Percentiles rank a stretch among this genome's conserved stretches.
These are phyloP conservation scores for Microsporum audouinii DNA, from an alignment of 2,329 filamentous ascomycete species.

Conservation along the genomic window DNA sequence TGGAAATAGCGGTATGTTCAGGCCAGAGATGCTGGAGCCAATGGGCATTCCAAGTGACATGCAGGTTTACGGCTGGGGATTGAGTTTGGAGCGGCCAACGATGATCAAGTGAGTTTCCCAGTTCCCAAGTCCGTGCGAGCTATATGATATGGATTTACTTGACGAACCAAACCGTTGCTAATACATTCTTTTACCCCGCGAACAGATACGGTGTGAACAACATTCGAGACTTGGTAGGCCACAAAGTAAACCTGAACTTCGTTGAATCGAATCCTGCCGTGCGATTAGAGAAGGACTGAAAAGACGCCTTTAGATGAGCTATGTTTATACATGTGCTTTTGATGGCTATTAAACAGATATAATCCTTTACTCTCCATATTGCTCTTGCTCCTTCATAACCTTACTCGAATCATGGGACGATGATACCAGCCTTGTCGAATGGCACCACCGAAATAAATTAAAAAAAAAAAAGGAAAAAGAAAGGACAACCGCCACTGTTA, in stretches of 20 bases:
- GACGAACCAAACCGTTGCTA: background rate
- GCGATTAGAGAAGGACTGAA: conserved; percentile 70
- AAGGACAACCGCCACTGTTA: background rate
- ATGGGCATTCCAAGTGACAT: conserved; percentile 90
- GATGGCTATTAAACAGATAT: background rate
- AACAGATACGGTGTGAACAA: conserved; percentile 62
- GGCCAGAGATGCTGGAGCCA: conserved; percentile 89
- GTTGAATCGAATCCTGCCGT: conserved; percentile 87
- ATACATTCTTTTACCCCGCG: conserved; percentile 1
- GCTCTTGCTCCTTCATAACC: background rate
- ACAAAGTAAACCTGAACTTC: conserved; percentile 90
- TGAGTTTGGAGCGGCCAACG: conserved; percentile 84
- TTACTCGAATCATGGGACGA: background rate
- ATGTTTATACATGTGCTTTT: background rate
- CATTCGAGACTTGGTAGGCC: conserved; percentile 81
- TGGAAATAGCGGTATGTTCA: conserved; percentile 97
- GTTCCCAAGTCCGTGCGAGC: background rate
- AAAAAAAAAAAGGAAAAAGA: background rate
- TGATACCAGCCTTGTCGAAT: background rate
- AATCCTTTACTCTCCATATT: background rate
- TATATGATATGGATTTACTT: conserved; percentile 9
- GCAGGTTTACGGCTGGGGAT: conserved; percentile 86
- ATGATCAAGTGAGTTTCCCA: conserved; percentile 74
- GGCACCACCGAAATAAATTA: background rate
- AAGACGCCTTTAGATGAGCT: background rate